Evolutionary conservation across 371 early-diverging fungal genomes (phyloP).

Genomic region (Circinella umbellata): DNA sequence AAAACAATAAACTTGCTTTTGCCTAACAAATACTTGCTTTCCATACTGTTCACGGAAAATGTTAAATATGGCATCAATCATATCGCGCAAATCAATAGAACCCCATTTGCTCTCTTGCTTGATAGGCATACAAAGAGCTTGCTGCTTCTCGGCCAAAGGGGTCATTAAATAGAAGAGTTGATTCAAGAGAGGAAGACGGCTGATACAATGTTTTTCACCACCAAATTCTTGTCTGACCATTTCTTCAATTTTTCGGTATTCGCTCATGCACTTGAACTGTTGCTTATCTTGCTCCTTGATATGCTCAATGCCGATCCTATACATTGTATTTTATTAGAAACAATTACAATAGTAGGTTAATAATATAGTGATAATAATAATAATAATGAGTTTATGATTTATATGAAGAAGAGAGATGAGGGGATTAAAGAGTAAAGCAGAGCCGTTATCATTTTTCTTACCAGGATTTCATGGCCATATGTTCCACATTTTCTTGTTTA

Average conservation of each 20-base stretch:
- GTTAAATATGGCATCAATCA: conserved; percentile 29
- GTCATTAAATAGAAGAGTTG: conserved; percentile 45
- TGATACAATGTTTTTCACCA: conserved; percentile 23
- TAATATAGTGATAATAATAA: no score
- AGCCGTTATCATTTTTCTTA: conserved; percentile 6
- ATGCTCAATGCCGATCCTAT: conserved; percentile 38
- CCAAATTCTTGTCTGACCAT: conserved; percentile 30
- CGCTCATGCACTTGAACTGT: conserved; percentile 22
- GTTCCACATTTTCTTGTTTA: conserved; percentile 29
- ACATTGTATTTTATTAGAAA: no score
- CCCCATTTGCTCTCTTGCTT: conserved; percentile 35
- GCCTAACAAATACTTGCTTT: neutral
- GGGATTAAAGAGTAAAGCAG: no score
- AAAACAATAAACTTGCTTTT: conserved; percentile 33
- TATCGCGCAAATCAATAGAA: conserved; percentile 40
- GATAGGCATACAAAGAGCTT: conserved; percentile 31
- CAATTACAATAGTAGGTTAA: no score
- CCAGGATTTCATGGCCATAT: conserved; percentile 38
- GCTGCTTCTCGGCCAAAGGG: conserved; percentile 32
- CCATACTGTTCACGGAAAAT: conserved; percentile 24
- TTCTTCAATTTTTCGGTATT: conserved; percentile 34
- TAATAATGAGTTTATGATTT: no score
- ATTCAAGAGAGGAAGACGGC: conserved; percentile 29
- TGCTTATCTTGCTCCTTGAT: conserved; percentile 16
- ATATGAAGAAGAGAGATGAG: no score